phyloP scores from a whole-genome alignment of 2,329 filamentous ascomycete species.

The Penicillium sp. region DNA sequence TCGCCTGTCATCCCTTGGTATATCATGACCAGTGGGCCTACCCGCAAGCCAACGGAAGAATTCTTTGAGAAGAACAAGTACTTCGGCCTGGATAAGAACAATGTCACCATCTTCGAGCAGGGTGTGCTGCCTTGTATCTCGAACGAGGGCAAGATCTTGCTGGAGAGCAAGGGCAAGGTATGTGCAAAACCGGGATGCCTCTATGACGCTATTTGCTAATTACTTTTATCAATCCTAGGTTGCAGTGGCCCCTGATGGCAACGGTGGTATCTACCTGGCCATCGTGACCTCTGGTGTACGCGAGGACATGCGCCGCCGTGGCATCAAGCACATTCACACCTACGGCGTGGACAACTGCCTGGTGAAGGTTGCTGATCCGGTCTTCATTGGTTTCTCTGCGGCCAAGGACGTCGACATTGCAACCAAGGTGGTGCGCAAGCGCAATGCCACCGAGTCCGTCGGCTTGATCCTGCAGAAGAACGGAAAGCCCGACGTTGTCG shows the following conservation, averaged over 20 bases:
- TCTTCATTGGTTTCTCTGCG: slow-evolving; percentile 91
- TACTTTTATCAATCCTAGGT: slow-evolving; percentile 52
- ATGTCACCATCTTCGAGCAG: slow-evolving; percentile 93
- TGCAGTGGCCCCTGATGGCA: slow-evolving; percentile 93
- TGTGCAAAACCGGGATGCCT: slow-evolving; percentile 9
- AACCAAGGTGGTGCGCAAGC: slow-evolving; percentile 99
- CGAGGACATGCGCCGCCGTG: slow-evolving; percentile 81
- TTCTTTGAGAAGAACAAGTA: slow-evolving; percentile 89
- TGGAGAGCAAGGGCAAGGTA: slow-evolving; percentile 83
- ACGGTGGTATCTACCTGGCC: slow-evolving; percentile 94
- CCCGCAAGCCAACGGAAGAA: slow-evolving; percentile 82
- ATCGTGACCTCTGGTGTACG: slow-evolving; percentile 77
- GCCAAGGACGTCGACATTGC: slow-evolving; percentile 88
- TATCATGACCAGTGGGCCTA: slow-evolving; percentile 98
- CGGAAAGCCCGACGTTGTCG: slow-evolving; percentile 92
- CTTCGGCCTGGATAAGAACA: slow-evolving; percentile 82
- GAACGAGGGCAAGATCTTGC: slow-evolving; percentile 93
- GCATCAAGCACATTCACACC: slow-evolving; percentile 90
- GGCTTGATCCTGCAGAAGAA: slow-evolving; percentile 94
- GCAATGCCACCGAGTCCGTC: slow-evolving; percentile 91
- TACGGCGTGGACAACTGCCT: slow-evolving; percentile 99
- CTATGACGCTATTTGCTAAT: background rate
- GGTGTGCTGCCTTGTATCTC: slow-evolving; percentile 95
- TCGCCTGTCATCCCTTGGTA: slow-evolving; percentile 85
- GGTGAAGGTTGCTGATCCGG: slow-evolving; percentile 95